Base-by-base conservation (phyloP, 129 eudicot species). In the Silybum marianum region DNA sequence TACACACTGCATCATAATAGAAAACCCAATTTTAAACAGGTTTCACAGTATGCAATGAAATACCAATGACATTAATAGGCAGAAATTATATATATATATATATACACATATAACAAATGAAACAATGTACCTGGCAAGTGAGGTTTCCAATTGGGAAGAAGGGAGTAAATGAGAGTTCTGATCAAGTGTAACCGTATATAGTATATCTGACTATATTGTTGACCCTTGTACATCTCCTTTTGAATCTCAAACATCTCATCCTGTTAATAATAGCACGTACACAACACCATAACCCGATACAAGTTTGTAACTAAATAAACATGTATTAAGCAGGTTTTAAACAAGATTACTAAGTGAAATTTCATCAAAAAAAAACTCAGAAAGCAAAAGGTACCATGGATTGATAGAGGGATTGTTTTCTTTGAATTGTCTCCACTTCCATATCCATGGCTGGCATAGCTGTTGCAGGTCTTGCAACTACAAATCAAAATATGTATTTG, bases 191-290 rank as follows among this genome's bases (percentile, higher is more conserved):
- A 91, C 80, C 98, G 83, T 12, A 93, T 92, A 78, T 89, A 92
- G 78, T 95, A 95, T 14, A 95, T 89, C 62, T 92, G 98, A 78
- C 98, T 95, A 81, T 95, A 95, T 75, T 95, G 98, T 80, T 95
- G 98, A 66, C 98, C 98, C 69, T 84, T 90, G 85, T 95, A 95
- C 86, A 82, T 90, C 87, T 90, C 97, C 69, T 89, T 95, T 63
- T 87, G 90, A 72, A 95, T 90, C 93, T 84, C 79, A 83, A 90
- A 95, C 14, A 80, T 71, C 39, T 85, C 97, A 84, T 90, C 97
- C 97, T 92, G 85, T 73, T 70, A 16, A 78, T 12, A 25, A 51
- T 3, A 51, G 8, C 63, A 51, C n/a, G 9, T 16, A 51, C 8
- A 51, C 63, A 51, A 51, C 21, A 51, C 21, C 63, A 51, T 7